These are phyloP conservation scores for Draba incana DNA, from an alignment of 345 rosid genomes.

Conservation along the genomic window DNA sequence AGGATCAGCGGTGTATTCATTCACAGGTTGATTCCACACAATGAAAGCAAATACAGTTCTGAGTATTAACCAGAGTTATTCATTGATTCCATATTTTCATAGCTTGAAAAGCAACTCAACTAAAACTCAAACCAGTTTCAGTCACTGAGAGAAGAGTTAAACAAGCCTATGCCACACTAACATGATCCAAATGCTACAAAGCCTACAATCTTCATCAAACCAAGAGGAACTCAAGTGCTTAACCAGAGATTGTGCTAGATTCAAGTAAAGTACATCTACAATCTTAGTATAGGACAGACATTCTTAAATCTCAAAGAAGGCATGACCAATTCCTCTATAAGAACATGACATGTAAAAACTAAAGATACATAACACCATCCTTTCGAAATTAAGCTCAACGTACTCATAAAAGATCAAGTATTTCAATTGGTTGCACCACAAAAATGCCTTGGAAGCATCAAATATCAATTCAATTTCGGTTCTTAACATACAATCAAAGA, in stretches of 20 bases:
- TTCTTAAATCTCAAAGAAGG: constrained; percentile 1
- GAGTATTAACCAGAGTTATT: neutral
- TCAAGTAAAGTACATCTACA: neutral
- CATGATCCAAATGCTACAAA: constrained; percentile 4
- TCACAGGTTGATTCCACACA: constrained; percentile 17
- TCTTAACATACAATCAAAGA: neutral
- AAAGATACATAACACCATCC: neutral
- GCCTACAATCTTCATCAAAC: constrained; percentile 11
- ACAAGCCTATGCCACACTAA: constrained; percentile 7
- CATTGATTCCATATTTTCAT: neutral
- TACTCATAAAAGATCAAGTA: constrained; percentile 7
- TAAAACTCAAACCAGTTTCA: neutral
- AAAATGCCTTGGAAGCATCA: constrained; percentile 7
- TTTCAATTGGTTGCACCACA: neutral
- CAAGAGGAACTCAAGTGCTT: constrained; percentile 8
- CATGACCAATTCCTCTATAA: neutral
- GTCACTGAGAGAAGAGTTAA: neutral
- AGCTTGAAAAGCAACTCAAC: constrained; percentile 1
- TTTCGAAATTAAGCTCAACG: too few relatives aligned
- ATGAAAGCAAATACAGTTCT: constrained; percentile 21
- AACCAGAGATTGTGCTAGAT: neutral
- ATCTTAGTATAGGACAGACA: too few relatives aligned
- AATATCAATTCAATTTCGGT: neutral
- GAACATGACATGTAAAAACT: constrained; percentile 10
- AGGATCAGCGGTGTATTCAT: neutral